Percentiles rank a stretch among this genome's conserved stretches.
These are phyloP conservation scores for Biscogniauxia sp. DNA, from an alignment of 2,329 filamentous ascomycete species.

Conservation along the genomic window DNA sequence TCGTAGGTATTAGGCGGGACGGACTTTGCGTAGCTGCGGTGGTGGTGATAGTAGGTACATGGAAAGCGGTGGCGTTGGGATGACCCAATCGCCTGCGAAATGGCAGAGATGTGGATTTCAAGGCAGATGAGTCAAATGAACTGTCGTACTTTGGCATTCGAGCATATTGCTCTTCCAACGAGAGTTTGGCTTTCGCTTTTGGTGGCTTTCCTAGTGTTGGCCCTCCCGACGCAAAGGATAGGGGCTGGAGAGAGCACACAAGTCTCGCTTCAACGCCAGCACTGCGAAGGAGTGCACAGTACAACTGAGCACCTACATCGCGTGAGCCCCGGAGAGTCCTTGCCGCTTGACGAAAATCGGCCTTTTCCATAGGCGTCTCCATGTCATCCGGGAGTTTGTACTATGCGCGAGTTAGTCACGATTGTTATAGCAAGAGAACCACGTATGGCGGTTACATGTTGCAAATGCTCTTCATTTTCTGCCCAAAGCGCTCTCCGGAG, in stretches of 20 bases:
- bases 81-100: constrained; percentile 51
- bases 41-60: constrained; percentile 47
- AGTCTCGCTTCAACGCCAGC: constrained; percentile 78
- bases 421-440: constrained; percentile 6
- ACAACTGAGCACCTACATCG: constrained; percentile 86
- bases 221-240: constrained; percentile 63
- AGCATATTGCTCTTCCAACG: constrained; percentile 36
- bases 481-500: constrained; percentile 73
- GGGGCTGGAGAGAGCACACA: constrained; percentile 84
- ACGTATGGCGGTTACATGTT: constrained; percentile 45
- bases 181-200: constrained; percentile 29
- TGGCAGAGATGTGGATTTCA: constrained; percentile 31
- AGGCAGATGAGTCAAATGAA: constrained; percentile 28
- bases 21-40: constrained; percentile 36
- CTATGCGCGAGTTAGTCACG: constrained; percentile 30
- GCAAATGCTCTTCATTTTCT: constrained; percentile 60
- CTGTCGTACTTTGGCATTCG: constrained; percentile 41
- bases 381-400: constrained; percentile 59
- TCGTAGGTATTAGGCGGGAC: constrained; percentile 32
- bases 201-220: constrained; percentile 46
- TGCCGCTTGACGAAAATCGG: constrained; percentile 73
- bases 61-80: constrained; percentile 52
- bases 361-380: constrained; percentile 66
- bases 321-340: constrained; percentile 72
- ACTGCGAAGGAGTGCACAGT: constrained; percentile 82